These are phyloP conservation scores for Neurospora sp. DNA, from an alignment of 495 filamentous ascomycete species.

Conservation along the genomic window DNA sequence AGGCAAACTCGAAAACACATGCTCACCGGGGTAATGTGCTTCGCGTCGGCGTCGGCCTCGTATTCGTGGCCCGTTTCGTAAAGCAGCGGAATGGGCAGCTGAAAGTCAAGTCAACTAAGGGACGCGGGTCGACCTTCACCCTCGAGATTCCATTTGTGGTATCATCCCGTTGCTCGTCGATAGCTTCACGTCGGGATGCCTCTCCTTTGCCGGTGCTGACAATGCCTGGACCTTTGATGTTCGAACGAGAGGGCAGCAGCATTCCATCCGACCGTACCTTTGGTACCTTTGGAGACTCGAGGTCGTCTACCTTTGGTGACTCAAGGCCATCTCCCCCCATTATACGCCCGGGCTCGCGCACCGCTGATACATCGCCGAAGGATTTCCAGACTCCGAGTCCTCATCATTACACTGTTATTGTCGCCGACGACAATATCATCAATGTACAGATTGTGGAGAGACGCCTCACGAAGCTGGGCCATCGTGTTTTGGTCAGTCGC, in stretches of 20 bases:
- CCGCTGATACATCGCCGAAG: constrained; percentile 2
- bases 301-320: neutral
- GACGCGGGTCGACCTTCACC: constrained; percentile 12
- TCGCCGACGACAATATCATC: constrained; percentile 77
- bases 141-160: constrained; percentile 20
- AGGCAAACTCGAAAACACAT: constrained; percentile 12
- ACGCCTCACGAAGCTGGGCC: constrained; percentile 60
- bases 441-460: constrained; percentile 73
- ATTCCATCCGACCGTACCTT: neutral
- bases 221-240: constrained; percentile 4
- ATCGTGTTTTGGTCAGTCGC: constrained; percentile 54
- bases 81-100: constrained; percentile 16
- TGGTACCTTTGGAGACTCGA: neutral
- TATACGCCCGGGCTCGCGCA: neutral
- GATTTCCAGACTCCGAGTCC: constrained; percentile 5
- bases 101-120: constrained; percentile 10
- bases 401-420: constrained; percentile 49
- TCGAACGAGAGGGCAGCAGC: neutral
- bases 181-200: constrained; percentile 11
- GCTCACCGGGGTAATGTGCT: constrained; percentile 5
- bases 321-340: constrained; percentile 6
- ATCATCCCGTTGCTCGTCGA: constrained; percentile 10
- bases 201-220: constrained; percentile 11
- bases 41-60: constrained; percentile 14
- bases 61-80: constrained; percentile 13